phyloP scores from a whole-genome alignment of 176 grass and related monocot genomes.

The Hordeum marinum region DNA sequence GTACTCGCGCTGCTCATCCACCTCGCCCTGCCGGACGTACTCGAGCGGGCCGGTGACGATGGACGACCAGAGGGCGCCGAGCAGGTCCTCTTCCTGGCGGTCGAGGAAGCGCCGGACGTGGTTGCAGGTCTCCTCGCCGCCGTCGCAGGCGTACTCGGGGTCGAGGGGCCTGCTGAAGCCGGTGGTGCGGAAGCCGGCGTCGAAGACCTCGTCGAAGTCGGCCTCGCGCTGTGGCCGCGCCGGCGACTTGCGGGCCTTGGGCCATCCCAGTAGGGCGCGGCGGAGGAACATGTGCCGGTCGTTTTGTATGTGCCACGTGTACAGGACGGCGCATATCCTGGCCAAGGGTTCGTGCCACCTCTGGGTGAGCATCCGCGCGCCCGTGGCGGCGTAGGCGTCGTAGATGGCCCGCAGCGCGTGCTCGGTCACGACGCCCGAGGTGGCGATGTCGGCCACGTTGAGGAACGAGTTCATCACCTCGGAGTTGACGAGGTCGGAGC shows the following conservation, averaged over 20 bases:
- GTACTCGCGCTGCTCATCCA: too few relatives aligned
- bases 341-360: background rate
- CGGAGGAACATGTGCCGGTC: background rate
- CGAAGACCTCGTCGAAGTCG: background rate
- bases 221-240: background rate
- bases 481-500: too few relatives aligned
- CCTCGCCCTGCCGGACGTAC: too few relatives aligned
- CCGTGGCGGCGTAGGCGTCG: background rate
- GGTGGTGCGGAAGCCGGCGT: background rate
- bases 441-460: too few relatives aligned
- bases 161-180: background rate
- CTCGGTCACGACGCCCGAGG: too few relatives aligned
- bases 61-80: too few relatives aligned
- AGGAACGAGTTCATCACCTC: too few relatives aligned
- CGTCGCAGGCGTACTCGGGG: background rate
- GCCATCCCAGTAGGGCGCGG: background rate
- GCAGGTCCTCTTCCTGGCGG: background rate
- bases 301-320: background rate
- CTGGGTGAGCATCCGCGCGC: background rate
- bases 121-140: background rate
- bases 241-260: background rate
- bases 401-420: background rate
- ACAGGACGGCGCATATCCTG: background rate
- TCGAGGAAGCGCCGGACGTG: background rate
- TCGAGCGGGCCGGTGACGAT: too few relatives aligned